phyloP scores from a whole-genome alignment of 768 basidiomycete species.

The Termitomyces sp. region DNA sequence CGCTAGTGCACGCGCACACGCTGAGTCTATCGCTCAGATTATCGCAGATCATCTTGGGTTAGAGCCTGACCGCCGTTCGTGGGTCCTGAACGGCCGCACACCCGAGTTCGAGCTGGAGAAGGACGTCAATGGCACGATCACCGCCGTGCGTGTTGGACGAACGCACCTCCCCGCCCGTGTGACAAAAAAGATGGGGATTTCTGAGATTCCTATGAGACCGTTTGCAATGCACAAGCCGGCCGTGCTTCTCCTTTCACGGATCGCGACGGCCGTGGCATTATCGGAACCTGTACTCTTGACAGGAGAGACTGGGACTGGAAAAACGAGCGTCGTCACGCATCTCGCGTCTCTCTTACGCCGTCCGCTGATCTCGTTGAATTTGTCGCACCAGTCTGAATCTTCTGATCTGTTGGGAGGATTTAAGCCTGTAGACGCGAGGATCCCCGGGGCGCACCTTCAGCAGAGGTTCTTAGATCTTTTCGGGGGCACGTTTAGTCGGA shows the following conservation, averaged over 20 bases:
- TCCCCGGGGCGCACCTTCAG: slow-evolving; percentile 71
- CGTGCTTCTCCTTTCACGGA: slow-evolving; percentile 70
- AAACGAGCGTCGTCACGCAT: slow-evolving; percentile 89
- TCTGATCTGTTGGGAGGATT: slow-evolving; percentile 93
- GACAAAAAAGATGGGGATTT: slow-evolving; percentile 31
- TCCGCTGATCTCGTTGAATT: slow-evolving; percentile 82
- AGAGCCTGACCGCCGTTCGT: slow-evolving; percentile 63
- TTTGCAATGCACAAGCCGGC: slow-evolving; percentile 92
- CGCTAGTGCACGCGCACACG: slow-evolving; percentile 43
- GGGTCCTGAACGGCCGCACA: slow-evolving; percentile 61
- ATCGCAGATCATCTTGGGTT: slow-evolving; percentile 64
- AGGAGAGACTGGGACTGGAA: slow-evolving; percentile 99
- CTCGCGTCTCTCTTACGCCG: slow-evolving; percentile 74
- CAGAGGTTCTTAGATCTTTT: slow-evolving; percentile 78
- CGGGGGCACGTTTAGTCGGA: slow-evolving; percentile 80
- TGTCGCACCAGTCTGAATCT: slow-evolving; percentile 95
- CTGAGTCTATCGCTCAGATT: slow-evolving; percentile 44
- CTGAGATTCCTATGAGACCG: slow-evolving; percentile 41
- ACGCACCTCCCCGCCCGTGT: slow-evolving; percentile 50
- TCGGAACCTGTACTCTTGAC: slow-evolving; percentile 87
- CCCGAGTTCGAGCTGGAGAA: slow-evolving; percentile 70
- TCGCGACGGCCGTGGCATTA: slow-evolving; percentile 67
- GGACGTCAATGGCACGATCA: slow-evolving; percentile 57
- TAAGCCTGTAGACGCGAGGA: slow-evolving; percentile 88
- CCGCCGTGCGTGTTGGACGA: slow-evolving; percentile 59